Evolutionary conservation across 2,329 filamentous ascomycete genomes (phyloP), one percentile per base, ranked within the genome.

Genomic region (Mycosphaerella sp.): DNA sequence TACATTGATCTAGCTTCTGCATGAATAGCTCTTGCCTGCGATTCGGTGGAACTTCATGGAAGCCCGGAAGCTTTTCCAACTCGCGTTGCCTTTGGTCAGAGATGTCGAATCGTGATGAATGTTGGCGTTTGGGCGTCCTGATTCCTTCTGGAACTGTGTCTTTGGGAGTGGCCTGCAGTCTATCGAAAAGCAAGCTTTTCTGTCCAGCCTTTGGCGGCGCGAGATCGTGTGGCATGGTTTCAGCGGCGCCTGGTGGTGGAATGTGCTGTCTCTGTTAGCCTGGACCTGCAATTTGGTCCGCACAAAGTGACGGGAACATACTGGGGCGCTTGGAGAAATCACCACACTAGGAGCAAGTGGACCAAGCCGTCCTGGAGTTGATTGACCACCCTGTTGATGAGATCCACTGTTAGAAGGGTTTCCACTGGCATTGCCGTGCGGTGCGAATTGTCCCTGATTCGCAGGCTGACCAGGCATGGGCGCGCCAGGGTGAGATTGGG

Each of bases 1-100:
- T 98, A 77, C 93, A 98, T 70, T 98, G 93, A 65, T 97, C 93
- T 62, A 98, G 93, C 78, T 98, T 98, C 68, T 97, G 90, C 90
- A 98, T 96, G 73, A 98, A 98, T 14, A 98, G 80, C 63, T 97
- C 91, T 72, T 96, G 90, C 56, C 93, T 83, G 57, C 91, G 84
- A 68, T 95, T 95, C 13, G 93, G 93, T 9, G 91, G 87, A 21
- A 97, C 93, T 71, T 98, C 93, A 66, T 98, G 93, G 71, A 98
- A 98, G 32, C 93, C 93, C 1, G 93, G 91, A 18, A 98, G 78
- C 73, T 98, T 98, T 71, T 98, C 93, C 44, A 98, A 78, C 70
- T 98, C 93, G 65, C 93, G 83, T 69, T 83, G 79, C 55, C 80
- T 77, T 66, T 97, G 90, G 57, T 94, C 89, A 3, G 93, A 98